A percentile compares a stretch with the other conserved stretches of the same genome.
Evolutionary conservation across 2,329 filamentous ascomycete genomes (phyloP).

Genomic region (Sordariomycetes sp.): DNA sequence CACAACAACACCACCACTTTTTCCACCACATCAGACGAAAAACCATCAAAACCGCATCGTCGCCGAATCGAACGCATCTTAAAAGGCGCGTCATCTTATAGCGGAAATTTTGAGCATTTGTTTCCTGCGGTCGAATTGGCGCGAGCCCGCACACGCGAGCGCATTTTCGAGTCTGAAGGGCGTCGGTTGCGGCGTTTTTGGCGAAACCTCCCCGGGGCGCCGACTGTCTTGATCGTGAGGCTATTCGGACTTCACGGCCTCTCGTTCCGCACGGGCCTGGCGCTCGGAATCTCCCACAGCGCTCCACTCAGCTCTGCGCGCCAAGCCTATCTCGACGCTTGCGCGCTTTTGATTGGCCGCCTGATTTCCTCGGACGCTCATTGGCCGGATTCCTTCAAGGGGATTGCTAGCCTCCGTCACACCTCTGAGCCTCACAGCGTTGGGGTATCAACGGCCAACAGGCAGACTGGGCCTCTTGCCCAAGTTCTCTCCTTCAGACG

Average conservation of each 20-base stretch:
- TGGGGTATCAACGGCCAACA: not conserved
- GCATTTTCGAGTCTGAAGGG: slow-evolving; percentile 9
- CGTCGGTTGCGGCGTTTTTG: not conserved
- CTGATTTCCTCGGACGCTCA: not conserved
- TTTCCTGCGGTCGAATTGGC: slow-evolving; percentile 11
- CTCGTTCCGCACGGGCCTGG: slow-evolving; percentile 7
- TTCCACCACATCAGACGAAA: slow-evolving; percentile 15
- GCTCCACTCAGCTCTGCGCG: not conserved
- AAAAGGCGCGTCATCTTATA: slow-evolving; percentile 21
- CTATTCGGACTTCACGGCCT: slow-evolving; percentile 20
- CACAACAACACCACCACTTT: slow-evolving; percentile 12
- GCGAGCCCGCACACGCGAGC: slow-evolving; percentile 10
- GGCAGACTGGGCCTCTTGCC: not conserved
- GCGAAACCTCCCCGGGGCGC: slow-evolving; percentile 4
- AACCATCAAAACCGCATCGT: slow-evolving; percentile 26
- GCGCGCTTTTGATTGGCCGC: not conserved
- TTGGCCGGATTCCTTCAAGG: not conserved
- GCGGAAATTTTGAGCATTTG: slow-evolving; percentile 4
- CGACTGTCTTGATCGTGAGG: slow-evolving; percentile 18
- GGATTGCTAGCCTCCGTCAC: not conserved
- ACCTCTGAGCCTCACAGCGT: not conserved
- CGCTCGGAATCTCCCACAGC: slow-evolving; percentile 9
- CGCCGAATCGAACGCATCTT: slow-evolving; percentile 18
- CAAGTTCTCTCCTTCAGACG: slow-evolving; percentile 4
- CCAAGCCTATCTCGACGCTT: slow-evolving; percentile 1